phyloP scores from a whole-genome alignment of 768 basidiomycete species.

The Rhodotorula taiwanensis region DNA sequence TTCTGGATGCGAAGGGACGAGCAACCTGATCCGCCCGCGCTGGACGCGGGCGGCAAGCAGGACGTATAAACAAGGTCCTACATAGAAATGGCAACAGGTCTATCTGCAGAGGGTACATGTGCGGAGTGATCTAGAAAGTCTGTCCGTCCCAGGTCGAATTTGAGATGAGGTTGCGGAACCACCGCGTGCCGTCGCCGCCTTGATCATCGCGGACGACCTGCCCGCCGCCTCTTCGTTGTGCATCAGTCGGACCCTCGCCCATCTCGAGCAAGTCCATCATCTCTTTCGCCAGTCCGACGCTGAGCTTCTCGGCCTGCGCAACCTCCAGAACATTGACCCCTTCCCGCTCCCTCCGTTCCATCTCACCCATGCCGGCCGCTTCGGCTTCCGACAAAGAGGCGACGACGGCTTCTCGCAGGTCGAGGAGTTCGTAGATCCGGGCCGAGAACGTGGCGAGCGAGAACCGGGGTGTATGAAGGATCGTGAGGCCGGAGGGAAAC shows the following conservation, averaged over 20 bases:
- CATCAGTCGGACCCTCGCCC: constrained; percentile 50
- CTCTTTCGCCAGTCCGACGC: constrained; percentile 66
- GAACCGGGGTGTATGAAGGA: constrained; percentile 77
- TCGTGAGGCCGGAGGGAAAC: constrained; percentile 60
- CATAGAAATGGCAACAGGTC: no score
- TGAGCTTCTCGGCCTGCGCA: constrained; percentile 62
- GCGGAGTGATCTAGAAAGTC: constrained; percentile 2
- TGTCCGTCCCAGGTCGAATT: constrained; percentile 12
- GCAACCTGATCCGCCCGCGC: no score
- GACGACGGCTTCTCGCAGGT: constrained; percentile 12
- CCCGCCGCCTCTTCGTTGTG: background rate
- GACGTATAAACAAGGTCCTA: no score
- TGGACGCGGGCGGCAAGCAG: no score
- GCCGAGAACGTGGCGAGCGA: constrained; percentile 61
- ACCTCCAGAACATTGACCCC: background rate
- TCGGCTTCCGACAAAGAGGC: constrained; percentile 4
- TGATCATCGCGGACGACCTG: constrained; percentile 67
- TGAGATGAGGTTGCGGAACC: constrained; percentile 21
- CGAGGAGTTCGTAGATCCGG: constrained; percentile 57
- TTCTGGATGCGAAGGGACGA: constrained; percentile 7
- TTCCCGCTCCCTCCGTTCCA: background rate
- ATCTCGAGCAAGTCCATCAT: constrained; percentile 68
- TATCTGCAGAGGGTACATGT: no score
- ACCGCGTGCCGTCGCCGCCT: constrained; percentile 40
- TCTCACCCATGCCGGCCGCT: background rate